Percentiles rank a stretch among this genome's conserved stretches.
Conservation (phyloP, 1,139 yeast genomes). For the Blastobotrys serpentis region DNA sequence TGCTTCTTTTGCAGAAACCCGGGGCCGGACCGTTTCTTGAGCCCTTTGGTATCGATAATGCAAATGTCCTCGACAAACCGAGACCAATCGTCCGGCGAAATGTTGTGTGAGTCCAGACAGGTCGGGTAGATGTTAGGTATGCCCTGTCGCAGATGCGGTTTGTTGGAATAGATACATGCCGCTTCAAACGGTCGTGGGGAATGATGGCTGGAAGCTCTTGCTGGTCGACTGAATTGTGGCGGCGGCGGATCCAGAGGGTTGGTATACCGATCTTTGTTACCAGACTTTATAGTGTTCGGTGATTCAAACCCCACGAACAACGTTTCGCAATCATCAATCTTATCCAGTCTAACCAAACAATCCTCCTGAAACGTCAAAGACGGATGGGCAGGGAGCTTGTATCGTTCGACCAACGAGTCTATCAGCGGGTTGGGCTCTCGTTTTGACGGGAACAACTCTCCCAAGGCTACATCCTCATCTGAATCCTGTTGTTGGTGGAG, state of each 20-base stretch:
- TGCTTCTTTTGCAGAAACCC: constrained; percentile 3
- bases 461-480: constrained; percentile 7
- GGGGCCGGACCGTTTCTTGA: constrained; percentile 5
- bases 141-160: constrained; percentile 1
- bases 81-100: constrained; percentile 9
- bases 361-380: constrained; percentile 7
- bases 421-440: background rate
- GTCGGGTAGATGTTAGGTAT: constrained; percentile 7
- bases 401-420: constrained; percentile 3
- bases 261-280: constrained; percentile 8
- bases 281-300: background rate
- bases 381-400: constrained; percentile 8
- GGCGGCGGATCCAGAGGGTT: constrained; percentile 13
- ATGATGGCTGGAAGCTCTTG: background rate
- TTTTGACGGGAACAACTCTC: constrained; percentile 8
- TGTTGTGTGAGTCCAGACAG: constrained; percentile 9
- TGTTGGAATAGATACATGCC: constrained; percentile 6
- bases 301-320: background rate
- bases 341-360: background rate
- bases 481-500: background rate
- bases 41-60: constrained; percentile 6
- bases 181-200: constrained; percentile 10
- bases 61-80: constrained; percentile 12
- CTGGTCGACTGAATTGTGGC: constrained; percentile 12
- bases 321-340: constrained; percentile 1